Evolutionary conservation across 768 basidiomycete genomes (phyloP), one percentile per base, ranked within the genome.

Genomic region (Mycena polygramma): DNA sequence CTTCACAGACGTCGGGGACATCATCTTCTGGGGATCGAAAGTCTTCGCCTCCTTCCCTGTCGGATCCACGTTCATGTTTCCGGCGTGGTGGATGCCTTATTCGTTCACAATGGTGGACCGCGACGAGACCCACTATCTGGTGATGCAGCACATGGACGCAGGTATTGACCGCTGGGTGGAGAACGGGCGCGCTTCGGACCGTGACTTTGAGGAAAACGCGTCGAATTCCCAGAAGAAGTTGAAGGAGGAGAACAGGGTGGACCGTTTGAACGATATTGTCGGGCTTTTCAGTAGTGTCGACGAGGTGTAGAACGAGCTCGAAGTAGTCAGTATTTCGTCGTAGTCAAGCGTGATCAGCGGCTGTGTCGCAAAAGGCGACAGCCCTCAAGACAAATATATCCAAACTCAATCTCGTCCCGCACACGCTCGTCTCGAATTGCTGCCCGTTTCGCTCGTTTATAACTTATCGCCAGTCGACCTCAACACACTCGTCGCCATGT

Each of bases 81-180:
- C 55, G 4, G 41, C 57, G 5, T 58, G 57, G 57, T 58, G 57
- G 57, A 58, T 58, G 57, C 57, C 57, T 24, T 58, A 58, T 30
- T 58, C 57, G 4, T 58, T 58, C 39, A 58, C 41, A 10, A 4
- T 24, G 24, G 57, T 58, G 8, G 57, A 58, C 22, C 57, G 22
- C n/a, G 57, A 58, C 24, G 57, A 58, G 57, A 19, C 20, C 2
- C 41, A 35, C 8, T 58, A 43, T 14, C 15, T 58, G 14, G 30
- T 58, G 22, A 41, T 26, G n/a, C 57, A 58, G 39, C 39, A 19
- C 4, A 58, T 58, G 57, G 57, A 58, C 15, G 57, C 57, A 4
- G 57, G 57, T 1, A 22, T 58, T 2, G 26, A 58, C 17, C 57
- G 57, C 19, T 58, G 20, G 22, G 41, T 45, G 5, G n/a, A 58